Conservation (phyloP, 23 red algal genomes). For the Pyropia haitanensis region DNA sequence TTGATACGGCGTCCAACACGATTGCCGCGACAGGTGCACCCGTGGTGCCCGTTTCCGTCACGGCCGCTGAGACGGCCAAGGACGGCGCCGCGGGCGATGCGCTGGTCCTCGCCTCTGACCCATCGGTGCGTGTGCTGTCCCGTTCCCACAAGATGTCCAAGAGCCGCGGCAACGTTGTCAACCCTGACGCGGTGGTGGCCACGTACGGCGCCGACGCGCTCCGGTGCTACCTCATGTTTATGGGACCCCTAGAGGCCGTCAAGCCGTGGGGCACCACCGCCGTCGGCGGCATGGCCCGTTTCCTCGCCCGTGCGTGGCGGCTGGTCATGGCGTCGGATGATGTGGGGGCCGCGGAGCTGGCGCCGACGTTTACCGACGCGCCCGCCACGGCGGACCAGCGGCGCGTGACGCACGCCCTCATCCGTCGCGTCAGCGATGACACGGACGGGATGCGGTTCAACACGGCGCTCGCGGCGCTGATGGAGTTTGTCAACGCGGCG, state of each 20-base stretch:
- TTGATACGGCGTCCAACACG: conserved; percentile 39
- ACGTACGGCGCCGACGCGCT: conserved; percentile 86
- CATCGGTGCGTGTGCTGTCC: conserved; percentile 47
- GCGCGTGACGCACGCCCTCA: conserved; percentile 66
- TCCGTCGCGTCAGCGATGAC: conserved; percentile 73
- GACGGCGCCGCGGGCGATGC: conserved; percentile 36
- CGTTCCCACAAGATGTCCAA: conserved; percentile 99
- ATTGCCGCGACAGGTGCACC: conserved; percentile 15
- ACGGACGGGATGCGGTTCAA: conserved; percentile 90
- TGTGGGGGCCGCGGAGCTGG: conserved; percentile 15
- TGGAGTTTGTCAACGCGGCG: conserved; percentile 86
- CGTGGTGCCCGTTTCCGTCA: conserved; percentile 36
- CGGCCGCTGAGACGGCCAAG: conserved; percentile 57
- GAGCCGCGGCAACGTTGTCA: conserved; percentile 95
- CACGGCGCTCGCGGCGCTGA: conserved; percentile 93
- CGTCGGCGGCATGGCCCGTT: conserved; percentile 83
- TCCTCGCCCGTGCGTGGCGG: conserved; percentile 83
- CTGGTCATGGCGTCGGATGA: conserved; percentile 41
- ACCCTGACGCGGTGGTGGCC: conserved; percentile 83
- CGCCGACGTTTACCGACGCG: conserved; percentile 14
- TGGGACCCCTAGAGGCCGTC: conserved; percentile 98
- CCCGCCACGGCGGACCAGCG: conserved; percentile 56
- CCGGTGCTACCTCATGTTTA: conserved; percentile 98
- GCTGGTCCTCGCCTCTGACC: conserved; percentile 46
- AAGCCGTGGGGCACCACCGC: conserved; percentile 79